These are phyloP conservation scores for Heritiera littoralis DNA, from an alignment of 345 rosid genomes.

Conservation along the genomic window DNA sequence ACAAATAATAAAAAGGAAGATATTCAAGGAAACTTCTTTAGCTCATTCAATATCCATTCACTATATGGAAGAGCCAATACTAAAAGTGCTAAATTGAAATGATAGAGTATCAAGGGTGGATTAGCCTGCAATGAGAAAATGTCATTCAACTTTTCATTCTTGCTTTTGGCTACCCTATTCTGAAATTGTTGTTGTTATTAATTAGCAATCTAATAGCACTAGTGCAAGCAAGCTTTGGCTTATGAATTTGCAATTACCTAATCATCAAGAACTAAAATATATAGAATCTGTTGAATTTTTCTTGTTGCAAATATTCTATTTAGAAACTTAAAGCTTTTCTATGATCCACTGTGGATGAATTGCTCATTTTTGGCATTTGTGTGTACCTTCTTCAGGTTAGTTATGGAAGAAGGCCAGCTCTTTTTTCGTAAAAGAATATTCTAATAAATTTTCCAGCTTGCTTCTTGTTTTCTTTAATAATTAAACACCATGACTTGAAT, in stretches of 20 bases:
- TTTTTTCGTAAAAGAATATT: background rate
- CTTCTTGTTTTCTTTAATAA: background rate
- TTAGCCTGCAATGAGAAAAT: constrained; percentile 7
- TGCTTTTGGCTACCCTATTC: background rate
- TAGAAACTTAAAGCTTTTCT: background rate
- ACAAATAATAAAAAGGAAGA: background rate
- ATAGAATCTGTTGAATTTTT: background rate
- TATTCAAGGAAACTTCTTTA: background rate
- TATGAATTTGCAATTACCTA: background rate
- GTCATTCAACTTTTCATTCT: background rate
- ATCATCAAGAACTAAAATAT: background rate
- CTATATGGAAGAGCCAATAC: no score
- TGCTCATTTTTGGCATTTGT: background rate
- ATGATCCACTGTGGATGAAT: background rate
- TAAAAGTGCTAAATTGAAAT: no score
- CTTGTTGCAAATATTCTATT: background rate
- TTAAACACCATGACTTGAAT: background rate
- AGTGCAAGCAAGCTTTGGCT: background rate
- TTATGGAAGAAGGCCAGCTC: background rate
- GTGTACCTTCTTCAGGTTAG: background rate
- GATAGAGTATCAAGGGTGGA: background rate
- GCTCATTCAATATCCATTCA: background rate
- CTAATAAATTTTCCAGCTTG: background rate
- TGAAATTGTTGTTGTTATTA: background rate
- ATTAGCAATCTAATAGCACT: background rate